phyloP scores from a whole-genome alignment of 2,329 filamentous ascomycete species.

The Scedosporium minutisporum region DNA sequence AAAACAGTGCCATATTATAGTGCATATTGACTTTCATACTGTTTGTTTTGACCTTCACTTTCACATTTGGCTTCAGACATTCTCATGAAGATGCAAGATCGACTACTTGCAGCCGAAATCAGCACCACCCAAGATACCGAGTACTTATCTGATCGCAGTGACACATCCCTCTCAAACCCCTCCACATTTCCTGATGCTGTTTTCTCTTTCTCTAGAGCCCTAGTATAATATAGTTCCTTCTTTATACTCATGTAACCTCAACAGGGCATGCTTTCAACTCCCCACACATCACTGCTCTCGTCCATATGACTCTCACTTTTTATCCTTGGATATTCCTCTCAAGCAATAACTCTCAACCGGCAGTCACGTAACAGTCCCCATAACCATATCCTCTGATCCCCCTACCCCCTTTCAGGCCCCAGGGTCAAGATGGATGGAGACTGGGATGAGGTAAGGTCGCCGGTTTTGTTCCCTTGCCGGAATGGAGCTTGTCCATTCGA shows the following conservation, averaged over 20 bases:
- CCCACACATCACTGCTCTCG: neutral
- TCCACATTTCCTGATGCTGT: too few relatives aligned
- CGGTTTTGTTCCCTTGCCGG: neutral
- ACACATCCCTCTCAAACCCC: too few relatives aligned
- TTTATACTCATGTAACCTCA: neutral
- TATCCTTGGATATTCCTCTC: neutral
- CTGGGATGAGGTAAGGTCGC: conserved; percentile 53
- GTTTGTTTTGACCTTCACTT: neutral
- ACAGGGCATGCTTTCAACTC: neutral
- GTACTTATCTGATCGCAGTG: too few relatives aligned
- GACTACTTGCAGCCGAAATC: too few relatives aligned
- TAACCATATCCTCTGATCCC: neutral
- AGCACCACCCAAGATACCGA: too few relatives aligned
- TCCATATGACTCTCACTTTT: neutral
- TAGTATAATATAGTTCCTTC: neutral
- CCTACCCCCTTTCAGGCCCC: neutral
- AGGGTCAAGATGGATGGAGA: conserved; percentile 48
- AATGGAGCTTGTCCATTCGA: neutral
- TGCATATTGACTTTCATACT: neutral
- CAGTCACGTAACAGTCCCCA: neutral
- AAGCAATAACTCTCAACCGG: neutral
- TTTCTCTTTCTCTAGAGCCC: neutral
- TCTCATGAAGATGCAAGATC: neutral
- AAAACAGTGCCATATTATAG: neutral
- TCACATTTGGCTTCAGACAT: neutral